phyloP scores from a whole-genome alignment of 805 yeast species.

The Candida berthetii region DNA sequence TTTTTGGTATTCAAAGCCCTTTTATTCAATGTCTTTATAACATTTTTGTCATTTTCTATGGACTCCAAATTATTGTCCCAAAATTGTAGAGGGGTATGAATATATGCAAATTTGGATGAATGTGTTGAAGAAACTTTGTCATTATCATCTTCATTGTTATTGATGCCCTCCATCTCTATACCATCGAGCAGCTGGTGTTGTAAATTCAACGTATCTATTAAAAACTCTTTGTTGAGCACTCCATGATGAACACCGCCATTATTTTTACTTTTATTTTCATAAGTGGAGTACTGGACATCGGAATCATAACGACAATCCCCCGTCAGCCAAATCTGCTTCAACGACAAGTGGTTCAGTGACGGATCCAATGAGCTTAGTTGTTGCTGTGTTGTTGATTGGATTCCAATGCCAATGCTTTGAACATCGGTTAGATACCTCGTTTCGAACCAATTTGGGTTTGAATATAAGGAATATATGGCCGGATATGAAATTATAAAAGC shows the following conservation, averaged over 20 bases:
- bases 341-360: constrained; percentile 17
- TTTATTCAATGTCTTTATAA: constrained; percentile 33
- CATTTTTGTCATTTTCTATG: constrained; percentile 25
- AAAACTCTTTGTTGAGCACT: constrained; percentile 29
- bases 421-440: constrained; percentile 12
- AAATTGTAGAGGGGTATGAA: constrained; percentile 35
- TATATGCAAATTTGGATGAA: constrained; percentile 5
- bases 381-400: constrained; percentile 1
- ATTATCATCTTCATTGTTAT: neutral
- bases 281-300: neutral
- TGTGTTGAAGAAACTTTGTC: too few species aligned
- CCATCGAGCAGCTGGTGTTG: constrained; percentile 26
- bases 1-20: constrained; percentile 9
- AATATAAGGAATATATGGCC: constrained; percentile 30
- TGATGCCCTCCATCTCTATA: constrained; percentile 2
- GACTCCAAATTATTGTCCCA: constrained; percentile 31
- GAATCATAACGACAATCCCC: neutral
- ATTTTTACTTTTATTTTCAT: too few species aligned
- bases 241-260: constrained; percentile 8
- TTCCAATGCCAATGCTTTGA: constrained; percentile 1
- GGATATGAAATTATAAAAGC: constrained; percentile 45
- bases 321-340: constrained; percentile 16
- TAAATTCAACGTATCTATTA: constrained; percentile 26
- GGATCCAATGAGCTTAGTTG: neutral
- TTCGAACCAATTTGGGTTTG: constrained; percentile 18